These are phyloP conservation scores for Tylopilus subfusipes DNA, from an alignment of 768 basidiomycete species.

Conservation along the genomic window DNA sequence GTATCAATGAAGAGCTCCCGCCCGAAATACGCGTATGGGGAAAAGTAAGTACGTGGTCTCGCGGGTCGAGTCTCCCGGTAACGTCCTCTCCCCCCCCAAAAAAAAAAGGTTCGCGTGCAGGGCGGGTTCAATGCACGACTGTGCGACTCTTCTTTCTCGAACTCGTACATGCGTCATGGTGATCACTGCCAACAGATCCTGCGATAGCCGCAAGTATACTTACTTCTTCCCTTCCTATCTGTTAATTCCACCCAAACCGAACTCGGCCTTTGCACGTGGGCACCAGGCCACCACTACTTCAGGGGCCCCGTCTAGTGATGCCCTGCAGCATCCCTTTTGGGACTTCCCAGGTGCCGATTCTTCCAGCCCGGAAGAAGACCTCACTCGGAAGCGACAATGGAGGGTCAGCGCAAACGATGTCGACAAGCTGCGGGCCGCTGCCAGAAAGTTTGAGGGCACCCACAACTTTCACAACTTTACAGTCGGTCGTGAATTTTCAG, in stretches of 20 bases:
- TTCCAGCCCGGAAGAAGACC: constrained; percentile 52
- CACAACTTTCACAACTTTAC: constrained; percentile 99
- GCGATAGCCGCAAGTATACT: constrained; percentile 96
- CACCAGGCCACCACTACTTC: constrained; percentile 34
- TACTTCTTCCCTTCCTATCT: constrained; percentile 96
- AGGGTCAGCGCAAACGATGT: constrained; percentile 55
- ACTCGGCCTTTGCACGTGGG: constrained; percentile 52
- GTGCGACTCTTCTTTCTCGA: constrained; percentile 36
- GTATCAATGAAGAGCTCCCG: constrained; percentile 86
- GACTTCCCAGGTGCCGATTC: constrained; percentile 32
- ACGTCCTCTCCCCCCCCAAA: constrained; percentile 4
- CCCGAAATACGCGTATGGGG: constrained; percentile 92
- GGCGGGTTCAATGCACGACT: constrained; percentile 80
- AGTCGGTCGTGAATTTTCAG: constrained; percentile 78
- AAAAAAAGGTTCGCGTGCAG: constrained; percentile 57
- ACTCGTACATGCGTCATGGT: neutral
- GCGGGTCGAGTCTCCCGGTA: neutral
- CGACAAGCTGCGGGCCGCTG: constrained; percentile 50
- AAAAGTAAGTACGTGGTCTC: constrained; percentile 48
- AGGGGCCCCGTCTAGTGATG: constrained; percentile 10
- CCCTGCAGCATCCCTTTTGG: constrained; percentile 63
- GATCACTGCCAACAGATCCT: constrained; percentile 48
- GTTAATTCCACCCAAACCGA: constrained; percentile 84
- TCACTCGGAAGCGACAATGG: constrained; percentile 68
- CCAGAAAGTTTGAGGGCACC: constrained; percentile 73